phyloP scores from a whole-genome alignment of 2,329 filamentous ascomycete species.

The Penicillium italicum region DNA sequence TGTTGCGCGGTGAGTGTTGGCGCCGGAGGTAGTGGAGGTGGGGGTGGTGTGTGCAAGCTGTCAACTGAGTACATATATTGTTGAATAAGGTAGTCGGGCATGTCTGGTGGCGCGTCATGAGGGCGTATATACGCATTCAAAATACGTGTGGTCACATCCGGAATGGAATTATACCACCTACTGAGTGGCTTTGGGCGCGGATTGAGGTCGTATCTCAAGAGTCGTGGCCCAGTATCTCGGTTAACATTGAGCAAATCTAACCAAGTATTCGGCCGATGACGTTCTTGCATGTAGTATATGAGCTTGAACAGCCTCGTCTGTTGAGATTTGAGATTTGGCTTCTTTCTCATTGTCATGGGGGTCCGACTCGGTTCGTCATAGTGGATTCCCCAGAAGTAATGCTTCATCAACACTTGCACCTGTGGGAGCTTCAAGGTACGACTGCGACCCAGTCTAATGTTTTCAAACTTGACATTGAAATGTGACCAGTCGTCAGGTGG shows the following conservation, averaged over 20 bases:
- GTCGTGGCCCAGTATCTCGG: conserved; percentile 33
- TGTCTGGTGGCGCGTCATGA: neutral
- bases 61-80: conserved; percentile 12
- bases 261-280: conserved; percentile 17
- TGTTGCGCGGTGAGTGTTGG: neutral
- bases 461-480: neutral
- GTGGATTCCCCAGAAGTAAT: conserved; percentile 30
- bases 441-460: neutral
- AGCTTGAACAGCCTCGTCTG: conserved; percentile 22
- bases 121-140: conserved; percentile 12
- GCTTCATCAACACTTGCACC: conserved; percentile 8
- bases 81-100: conserved; percentile 14
- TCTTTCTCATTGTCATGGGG: conserved; percentile 1
- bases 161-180: conserved; percentile 18
- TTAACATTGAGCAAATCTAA: conserved; percentile 15
- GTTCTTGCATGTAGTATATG: conserved; percentile 23
- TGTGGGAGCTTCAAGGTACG: neutral
- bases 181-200: conserved; percentile 22
- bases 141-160: neutral
- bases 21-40: neutral
- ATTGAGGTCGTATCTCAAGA: conserved; percentile 20
- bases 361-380: neutral
- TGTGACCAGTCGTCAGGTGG: conserved; percentile 12
- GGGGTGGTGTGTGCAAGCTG: neutral
- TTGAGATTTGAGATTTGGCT: neutral